Evolutionary conservation across 2,329 filamentous ascomycete genomes (phyloP).

Genomic region (Xylariaceae sp.): DNA sequence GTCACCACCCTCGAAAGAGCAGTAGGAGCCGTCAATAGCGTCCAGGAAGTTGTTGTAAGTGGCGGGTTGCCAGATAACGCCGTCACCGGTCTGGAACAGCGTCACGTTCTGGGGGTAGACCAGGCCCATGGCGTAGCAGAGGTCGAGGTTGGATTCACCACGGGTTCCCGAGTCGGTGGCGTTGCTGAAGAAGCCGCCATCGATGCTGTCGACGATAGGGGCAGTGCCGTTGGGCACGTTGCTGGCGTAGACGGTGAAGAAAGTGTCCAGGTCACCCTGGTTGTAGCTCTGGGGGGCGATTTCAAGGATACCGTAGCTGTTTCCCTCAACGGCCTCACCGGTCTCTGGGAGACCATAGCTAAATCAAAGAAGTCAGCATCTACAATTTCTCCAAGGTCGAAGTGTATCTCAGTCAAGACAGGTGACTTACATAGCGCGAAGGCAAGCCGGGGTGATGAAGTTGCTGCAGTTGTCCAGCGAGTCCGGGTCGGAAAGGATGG

Average conservation of each 20-base stretch:
- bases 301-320: constrained; percentile 12
- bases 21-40: constrained; percentile 13
- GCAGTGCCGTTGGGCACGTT: constrained; percentile 9
- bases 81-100: constrained; percentile 41
- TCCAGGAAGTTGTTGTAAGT: constrained; percentile 38
- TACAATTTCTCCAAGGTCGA: background rate
- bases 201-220: constrained; percentile 9
- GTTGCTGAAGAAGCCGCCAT: constrained; percentile 9
- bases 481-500: background rate
- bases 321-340: constrained; percentile 2
- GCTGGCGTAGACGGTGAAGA: constrained; percentile 7
- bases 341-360: constrained; percentile 5
- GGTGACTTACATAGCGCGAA: constrained; percentile 10
- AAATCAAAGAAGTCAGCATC: background rate
- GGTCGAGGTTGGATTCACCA: constrained; percentile 50
- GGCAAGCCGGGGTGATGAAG: constrained; percentile 8
- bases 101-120: constrained; percentile 48
- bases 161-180: background rate
- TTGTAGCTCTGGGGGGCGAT: constrained; percentile 9
- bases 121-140: constrained; percentile 50
- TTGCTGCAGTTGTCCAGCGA: constrained; percentile 2
- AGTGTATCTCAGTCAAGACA: background rate
- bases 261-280: constrained; percentile 9
- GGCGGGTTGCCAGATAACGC: constrained; percentile 32
- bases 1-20: constrained; percentile 13